These are phyloP conservation scores for Sisymbrium altissimum DNA, from an alignment of 345 rosid genomes.

Conservation along the genomic window DNA sequence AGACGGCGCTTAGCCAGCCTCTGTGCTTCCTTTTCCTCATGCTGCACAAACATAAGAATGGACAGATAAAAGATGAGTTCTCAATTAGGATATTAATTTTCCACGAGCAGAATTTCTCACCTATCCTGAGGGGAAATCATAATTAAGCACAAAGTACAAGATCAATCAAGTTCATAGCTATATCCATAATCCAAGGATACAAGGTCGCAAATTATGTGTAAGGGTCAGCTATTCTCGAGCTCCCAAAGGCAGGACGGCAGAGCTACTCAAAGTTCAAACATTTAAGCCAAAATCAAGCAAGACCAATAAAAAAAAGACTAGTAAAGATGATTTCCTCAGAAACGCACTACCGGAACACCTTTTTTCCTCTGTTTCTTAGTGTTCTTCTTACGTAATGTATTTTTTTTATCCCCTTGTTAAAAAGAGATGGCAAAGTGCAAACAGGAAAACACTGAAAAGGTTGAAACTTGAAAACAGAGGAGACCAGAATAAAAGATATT, in stretches of 20 bases:
- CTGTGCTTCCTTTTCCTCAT: conserved; percentile 67
- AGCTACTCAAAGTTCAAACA: neutral
- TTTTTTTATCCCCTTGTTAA: neutral
- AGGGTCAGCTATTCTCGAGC: neutral
- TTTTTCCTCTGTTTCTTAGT: neutral
- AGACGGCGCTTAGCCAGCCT: conserved; percentile 69
- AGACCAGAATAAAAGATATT: neutral
- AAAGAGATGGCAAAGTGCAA: neutral
- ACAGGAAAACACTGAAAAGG: conserved; percentile 10
- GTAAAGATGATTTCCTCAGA: neutral
- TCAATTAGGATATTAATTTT: neutral
- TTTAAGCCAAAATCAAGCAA: neutral
- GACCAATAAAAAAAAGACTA: neutral
- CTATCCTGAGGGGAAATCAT: neutral
- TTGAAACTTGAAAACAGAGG: neutral
- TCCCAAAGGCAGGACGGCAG: neutral
- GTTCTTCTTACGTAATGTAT: neutral
- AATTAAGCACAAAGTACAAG: neutral
- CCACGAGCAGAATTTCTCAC: neutral
- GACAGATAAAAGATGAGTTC: neutral
- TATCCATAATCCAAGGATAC: neutral
- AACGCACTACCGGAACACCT: neutral
- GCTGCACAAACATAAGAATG: conserved; percentile 40
- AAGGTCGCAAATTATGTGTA: neutral
- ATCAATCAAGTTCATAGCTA: neutral